Evolutionary conservation across 345 rosid genomes (phyloP).

Genomic region (Eucalyptus camaldulensis): DNA sequence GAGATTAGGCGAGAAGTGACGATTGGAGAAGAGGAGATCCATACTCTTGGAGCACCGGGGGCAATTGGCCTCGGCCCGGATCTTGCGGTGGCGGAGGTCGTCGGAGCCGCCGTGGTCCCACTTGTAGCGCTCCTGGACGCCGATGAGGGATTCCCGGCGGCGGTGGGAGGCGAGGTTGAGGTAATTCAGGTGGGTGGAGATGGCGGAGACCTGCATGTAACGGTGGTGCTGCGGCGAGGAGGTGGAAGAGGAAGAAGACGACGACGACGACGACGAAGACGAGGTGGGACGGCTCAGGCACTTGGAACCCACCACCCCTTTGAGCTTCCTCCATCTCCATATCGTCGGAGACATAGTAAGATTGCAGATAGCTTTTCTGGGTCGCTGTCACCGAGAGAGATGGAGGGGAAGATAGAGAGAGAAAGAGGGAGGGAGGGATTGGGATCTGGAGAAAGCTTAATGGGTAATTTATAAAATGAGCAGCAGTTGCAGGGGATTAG

Average conservation of each 20-base stretch:
- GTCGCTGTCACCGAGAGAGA: background rate
- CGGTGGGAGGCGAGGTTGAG: slow-evolving; percentile 24
- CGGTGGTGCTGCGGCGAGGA: background rate
- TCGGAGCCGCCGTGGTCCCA: slow-evolving; percentile 56
- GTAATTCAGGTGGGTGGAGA: slow-evolving; percentile 31
- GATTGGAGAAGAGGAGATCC: slow-evolving; percentile 74
- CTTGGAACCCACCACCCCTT: slow-evolving; percentile 4
- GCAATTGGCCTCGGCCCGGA: slow-evolving; percentile 82
- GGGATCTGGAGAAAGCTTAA: background rate
- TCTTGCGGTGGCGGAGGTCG: slow-evolving; percentile 26
- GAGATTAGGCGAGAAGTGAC: slow-evolving; percentile 11
- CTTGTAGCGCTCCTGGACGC: slow-evolving; percentile 52
- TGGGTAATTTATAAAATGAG: background rate
- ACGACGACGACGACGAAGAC: background rate
- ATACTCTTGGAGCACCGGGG: slow-evolving; percentile 86
- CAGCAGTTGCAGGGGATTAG: background rate
- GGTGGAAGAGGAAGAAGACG: background rate
- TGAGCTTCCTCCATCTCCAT: slow-evolving; percentile 61
- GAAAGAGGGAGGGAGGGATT: background rate
- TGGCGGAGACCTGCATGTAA: background rate
- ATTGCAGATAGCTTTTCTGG: background rate
- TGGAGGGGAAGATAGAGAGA: background rate
- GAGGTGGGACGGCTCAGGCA: slow-evolving; percentile 6
- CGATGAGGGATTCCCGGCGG: slow-evolving; percentile 24
- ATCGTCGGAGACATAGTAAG: slow-evolving; percentile 16